Evolutionary conservation across 352 stramenopile genomes (phyloP), one percentile per base, ranked within the genome.

Genomic region (Globisporangium rhizosaccharum): DNA sequence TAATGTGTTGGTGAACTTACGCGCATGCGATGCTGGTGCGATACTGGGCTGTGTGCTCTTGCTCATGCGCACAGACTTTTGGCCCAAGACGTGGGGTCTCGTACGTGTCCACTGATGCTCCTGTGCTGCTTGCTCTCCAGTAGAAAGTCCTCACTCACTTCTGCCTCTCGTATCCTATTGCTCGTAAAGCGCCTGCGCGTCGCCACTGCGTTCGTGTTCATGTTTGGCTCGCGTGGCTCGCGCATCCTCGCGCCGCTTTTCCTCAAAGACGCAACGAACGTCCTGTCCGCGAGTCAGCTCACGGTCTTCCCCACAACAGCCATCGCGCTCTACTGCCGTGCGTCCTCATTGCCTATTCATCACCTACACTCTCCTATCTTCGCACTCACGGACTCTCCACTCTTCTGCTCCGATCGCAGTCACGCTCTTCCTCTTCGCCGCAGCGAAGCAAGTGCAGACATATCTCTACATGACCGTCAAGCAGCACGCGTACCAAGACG

Each of bases 401-500:
- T 15, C 48, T 12, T 17, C 14, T 46, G n/a, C 2, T 33, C 14
- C 48, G n/a, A 30, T 51, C 23, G n/a, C 26, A 83, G 76, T 77
- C 30, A 73, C 72, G 47, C 63, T 84, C 14, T 90, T 92, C 61
- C 62, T 71, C 7, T 92, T 88, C 41, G 85, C 85, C 2, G 76
- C 79, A n/a, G 84, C 97, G 49, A 98, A 98, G 70, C 96, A 99
- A 68, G 62, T 90, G 51, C 95, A 99, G 61, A 93, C 75, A 23
- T 88, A 98, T 25, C 68, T 98, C 42, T 95, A 94, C 65, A 87
- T 96, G 72, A 90, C 87, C 23, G 96, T 99, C 39, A 98, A 97
- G 72, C 96, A 99, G 70, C 87, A 97, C 51, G 97, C 96, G 14
- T 99, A 98, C 75, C 93, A 98, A 46, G 90, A 99, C 61, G 85